A percentile compares a stretch with the other conserved stretches of the same genome.
Evolutionary conservation across 257 asterid species (phyloP).

Genomic region (Forsythia viridissima): DNA sequence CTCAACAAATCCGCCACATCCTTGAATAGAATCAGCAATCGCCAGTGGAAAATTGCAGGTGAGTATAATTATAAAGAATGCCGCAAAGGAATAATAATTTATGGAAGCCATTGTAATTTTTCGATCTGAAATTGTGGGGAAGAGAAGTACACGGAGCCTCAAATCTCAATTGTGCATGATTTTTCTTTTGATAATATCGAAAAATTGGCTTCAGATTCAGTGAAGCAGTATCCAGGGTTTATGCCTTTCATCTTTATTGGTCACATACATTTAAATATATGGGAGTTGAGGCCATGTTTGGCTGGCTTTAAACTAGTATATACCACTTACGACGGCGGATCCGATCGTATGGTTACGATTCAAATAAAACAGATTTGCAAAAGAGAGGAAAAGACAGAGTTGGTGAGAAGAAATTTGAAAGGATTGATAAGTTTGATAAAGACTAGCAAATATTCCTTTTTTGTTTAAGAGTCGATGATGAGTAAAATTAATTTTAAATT

Average conservation of each 20-base stretch:
- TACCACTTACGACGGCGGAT: too few relatives aligned
- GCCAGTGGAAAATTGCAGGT: conserved; percentile 31
- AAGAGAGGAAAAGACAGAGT: too few relatives aligned
- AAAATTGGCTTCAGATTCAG: conserved; percentile 1
- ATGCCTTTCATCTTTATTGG: conserved; percentile 19
- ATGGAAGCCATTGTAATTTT: conserved; percentile 37
- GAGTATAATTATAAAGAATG: conserved; percentile 24
- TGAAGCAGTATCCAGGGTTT: conserved; percentile 24
- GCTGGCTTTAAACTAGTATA: neutral
- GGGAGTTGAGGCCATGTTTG: neutral
- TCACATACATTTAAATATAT: neutral
- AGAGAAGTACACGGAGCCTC: neutral
- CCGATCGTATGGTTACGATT: too few relatives aligned
- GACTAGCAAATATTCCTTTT: too few relatives aligned
- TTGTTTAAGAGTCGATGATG: too few relatives aligned
- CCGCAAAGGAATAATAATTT: conserved; percentile 1
- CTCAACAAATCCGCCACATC: conserved; percentile 99
- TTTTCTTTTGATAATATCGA: conserved; percentile 21
- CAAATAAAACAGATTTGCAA: too few relatives aligned
- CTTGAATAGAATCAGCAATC: conserved; percentile 75
- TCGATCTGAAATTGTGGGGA: neutral
- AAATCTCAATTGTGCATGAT: conserved; percentile 38
- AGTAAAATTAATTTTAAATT: too few relatives aligned
- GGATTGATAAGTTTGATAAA: too few relatives aligned
- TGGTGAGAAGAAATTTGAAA: too few relatives aligned